Base-by-base conservation (phyloP, 306 rosid species). In the Glycine tomentella region DNA sequence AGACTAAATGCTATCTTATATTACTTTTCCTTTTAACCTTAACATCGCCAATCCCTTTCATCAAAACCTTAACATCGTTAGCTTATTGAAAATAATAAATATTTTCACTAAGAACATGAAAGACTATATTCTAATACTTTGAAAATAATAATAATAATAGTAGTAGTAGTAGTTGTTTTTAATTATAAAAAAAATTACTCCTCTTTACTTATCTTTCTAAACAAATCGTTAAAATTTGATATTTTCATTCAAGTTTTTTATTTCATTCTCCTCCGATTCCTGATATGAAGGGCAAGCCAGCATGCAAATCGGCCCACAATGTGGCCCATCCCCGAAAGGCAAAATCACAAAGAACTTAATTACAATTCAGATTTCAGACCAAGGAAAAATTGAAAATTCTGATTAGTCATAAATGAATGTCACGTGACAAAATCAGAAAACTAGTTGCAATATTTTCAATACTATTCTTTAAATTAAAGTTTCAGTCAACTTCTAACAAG, bases 341-440 rank as follows among this genome's bases (percentile, higher is more conserved):
- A 61, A 31, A 11, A 31, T 72, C 56, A 46, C 3, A n/a, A 48
- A 69, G 40, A 45, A 81, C 69, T 71, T 40, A 62, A 84, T 25
- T n/a, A 1, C 66, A 25, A 0, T 56, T 56, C 33, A 56, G 11
- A 56, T 56, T 56, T 56, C 11, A 56, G 33, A 56, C 62, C 16
- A 56, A 56, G 5, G 3, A 53, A 53, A 56, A 16, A 4, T 56
- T 74, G 84, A 67, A 49, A 48, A 38, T 16, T 59, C 33, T 49
- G 56, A 20, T n/a, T 49, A 66, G 44, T 9, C 69, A 69, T 36
- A 36, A 69, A 80, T 80, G 82, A 16, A 71, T 44, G 64, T 51
- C 75, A 78, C 86, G 45, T 72, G 63, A 17, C 33, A 7, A 11
- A 57, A 58, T 58, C 36, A 58, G 34, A 57, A 57, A 17, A 57